A percentile compares a stretch with the other conserved stretches of the same genome.
phyloP scores from a whole-genome alignment of 163 green algal genomes.

The Chloromonas sp. region DNA sequence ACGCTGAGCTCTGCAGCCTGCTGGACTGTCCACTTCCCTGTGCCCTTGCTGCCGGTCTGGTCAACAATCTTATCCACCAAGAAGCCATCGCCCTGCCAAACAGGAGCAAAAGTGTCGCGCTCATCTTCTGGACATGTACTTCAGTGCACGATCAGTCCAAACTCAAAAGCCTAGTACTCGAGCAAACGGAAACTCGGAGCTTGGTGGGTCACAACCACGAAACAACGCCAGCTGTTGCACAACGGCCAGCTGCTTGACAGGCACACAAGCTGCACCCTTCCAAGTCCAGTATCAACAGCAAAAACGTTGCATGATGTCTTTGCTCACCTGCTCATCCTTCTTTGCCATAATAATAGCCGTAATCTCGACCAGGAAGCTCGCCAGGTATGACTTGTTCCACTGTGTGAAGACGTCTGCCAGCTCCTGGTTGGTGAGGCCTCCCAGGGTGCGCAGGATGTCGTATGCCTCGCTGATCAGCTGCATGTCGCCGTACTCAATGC shows the following conservation, averaged over 20 bases:
- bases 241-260: too few species aligned
- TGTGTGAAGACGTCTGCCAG: constrained; percentile 77
- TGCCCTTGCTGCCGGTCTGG: constrained; percentile 92
- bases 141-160: too few species aligned
- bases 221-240: too few species aligned
- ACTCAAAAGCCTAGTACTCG: too few species aligned
- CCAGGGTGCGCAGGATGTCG: constrained; percentile 56
- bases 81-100: constrained; percentile 29
- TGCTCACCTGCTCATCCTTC: constrained; percentile 70
- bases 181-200: too few species aligned
- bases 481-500: constrained; percentile 99
- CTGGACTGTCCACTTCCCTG: constrained; percentile 98
- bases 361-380: constrained; percentile 97
- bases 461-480: constrained; percentile 69
- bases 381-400: constrained; percentile 87
- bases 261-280: too few species aligned
- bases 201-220: too few species aligned
- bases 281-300: too few species aligned
- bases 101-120: too few species aligned
- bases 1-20: constrained; percentile 91
- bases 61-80: constrained; percentile 84
- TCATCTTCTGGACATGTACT: too few species aligned
- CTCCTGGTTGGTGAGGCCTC: constrained; percentile 88
- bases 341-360: constrained; percentile 87
- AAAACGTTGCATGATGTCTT: too few species aligned